phyloP scores from a whole-genome alignment of 2,329 filamentous ascomycete genomes.

The Fusarium sp. region DNA sequence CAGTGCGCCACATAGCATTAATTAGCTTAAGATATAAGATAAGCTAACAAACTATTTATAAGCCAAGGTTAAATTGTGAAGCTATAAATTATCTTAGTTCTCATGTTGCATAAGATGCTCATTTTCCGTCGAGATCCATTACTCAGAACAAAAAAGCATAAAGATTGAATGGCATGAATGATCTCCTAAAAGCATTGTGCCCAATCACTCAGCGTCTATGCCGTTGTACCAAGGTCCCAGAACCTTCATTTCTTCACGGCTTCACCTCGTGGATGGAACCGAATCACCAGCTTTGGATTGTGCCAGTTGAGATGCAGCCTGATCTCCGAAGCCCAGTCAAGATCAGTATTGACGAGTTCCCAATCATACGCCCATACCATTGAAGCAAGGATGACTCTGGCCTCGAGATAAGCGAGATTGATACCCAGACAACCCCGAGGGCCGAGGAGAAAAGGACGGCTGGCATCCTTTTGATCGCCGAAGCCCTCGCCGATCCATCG shows the following conservation, averaged over 20 bases:
- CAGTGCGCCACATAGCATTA: background rate
- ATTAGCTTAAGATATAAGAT: too few species aligned
- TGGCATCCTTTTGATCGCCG: constrained; percentile 14
- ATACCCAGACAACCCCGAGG: constrained; percentile 10
- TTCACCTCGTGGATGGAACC: background rate
- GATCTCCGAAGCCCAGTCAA: background rate
- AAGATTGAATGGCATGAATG: background rate
- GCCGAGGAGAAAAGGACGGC: constrained; percentile 10
- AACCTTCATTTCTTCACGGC: background rate
- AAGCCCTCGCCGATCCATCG: constrained; percentile 17
- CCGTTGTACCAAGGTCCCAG: too few species aligned
- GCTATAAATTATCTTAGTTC: accelerated
- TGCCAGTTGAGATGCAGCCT: background rate
- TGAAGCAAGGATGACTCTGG: constrained; percentile 1
- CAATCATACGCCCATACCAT: constrained; percentile 10
- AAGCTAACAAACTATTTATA: background rate
- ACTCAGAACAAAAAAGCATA: background rate
- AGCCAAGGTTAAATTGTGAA: background rate
- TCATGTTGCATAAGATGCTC: background rate
- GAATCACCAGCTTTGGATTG: background rate
- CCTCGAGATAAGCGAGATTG: constrained; percentile 20
- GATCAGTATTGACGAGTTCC: constrained; percentile 7
- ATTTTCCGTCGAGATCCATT: background rate
- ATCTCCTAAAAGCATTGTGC: background rate
- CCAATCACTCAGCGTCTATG: background rate